Conservation (phyloP, 495 filamentous ascomycete species). For the Neurospora discreta region DNA sequence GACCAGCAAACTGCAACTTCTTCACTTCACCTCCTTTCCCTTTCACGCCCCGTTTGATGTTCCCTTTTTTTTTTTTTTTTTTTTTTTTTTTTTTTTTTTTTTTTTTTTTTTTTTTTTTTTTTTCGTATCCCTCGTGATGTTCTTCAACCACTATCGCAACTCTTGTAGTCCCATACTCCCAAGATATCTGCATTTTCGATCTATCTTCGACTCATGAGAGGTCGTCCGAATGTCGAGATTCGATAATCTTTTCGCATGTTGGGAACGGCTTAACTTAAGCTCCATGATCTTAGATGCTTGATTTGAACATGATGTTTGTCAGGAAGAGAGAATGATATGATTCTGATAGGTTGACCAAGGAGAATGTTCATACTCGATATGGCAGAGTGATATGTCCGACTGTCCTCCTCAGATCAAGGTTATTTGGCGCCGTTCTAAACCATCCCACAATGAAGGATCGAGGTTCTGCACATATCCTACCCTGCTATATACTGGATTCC, state of each 20-base stretch:
- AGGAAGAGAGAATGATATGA: neutral
- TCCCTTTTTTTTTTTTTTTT: neutral
- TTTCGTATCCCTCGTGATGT: neutral
- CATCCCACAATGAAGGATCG: fast-evolving
- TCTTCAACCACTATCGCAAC: neutral
- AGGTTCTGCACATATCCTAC: neutral
- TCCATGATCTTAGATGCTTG: fast-evolving
- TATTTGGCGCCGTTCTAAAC: neutral
- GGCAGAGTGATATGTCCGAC: neutral
- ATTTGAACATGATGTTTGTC: neutral
- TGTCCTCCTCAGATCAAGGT: neutral
- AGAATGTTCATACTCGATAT: neutral
- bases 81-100: neutral
- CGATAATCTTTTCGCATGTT: neutral
- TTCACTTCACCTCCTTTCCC: neutral
- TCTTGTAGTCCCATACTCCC: neutral
- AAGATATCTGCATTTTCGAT: neutral
- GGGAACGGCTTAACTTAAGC: neutral
- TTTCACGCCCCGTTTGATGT: neutral
- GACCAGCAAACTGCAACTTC: neutral
- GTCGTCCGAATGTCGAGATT: neutral
- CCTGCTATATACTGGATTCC: neutral
- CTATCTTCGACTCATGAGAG: neutral
- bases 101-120: neutral
- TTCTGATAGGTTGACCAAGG: neutral